Conservation (phyloP, 2,329 filamentous ascomycete species). For the Trichoderma harzianum region DNA sequence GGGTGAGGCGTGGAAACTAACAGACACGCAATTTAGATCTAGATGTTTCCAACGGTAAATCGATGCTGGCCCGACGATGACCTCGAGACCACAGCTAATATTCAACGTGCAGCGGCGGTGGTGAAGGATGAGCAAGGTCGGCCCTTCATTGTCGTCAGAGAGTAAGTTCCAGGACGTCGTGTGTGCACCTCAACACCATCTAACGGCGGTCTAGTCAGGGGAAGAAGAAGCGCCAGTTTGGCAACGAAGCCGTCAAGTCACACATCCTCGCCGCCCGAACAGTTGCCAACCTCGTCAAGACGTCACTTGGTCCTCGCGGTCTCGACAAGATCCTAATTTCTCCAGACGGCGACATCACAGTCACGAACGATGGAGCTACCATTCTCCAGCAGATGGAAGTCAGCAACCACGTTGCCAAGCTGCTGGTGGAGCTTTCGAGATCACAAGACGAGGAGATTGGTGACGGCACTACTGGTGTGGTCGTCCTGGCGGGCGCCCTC, state of each 20-base stretch:
- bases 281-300: constrained; percentile 95
- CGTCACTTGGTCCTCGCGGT: constrained; percentile 89
- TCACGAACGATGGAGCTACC: constrained; percentile 97
- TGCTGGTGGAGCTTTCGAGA: constrained; percentile 94
- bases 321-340: constrained; percentile 99
- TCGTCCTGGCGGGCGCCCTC: constrained; percentile 90
- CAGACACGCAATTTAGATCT: constrained; percentile 55
- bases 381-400: constrained; percentile 99
- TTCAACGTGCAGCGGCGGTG: constrained; percentile 54
- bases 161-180: constrained; percentile 57
- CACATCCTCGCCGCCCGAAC: constrained; percentile 97
- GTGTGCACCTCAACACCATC: neutral
- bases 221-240: constrained; percentile 95
- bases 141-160: constrained; percentile 96
- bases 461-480: constrained; percentile 95
- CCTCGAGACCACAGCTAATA: constrained; percentile 21
- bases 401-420: constrained; percentile 95
- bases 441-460: constrained; percentile 99
- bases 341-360: constrained; percentile 96
- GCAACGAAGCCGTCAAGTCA: constrained; percentile 95
- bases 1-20: constrained; percentile 34
- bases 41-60: constrained; percentile 77
- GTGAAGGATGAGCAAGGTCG: constrained; percentile 97
- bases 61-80: constrained; percentile 10
- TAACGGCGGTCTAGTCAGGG: constrained; percentile 65